A percentile compares a stretch with the other conserved stretches of the same genome.
Conservation (phyloP, 2,329 filamentous ascomycete species). For the Torrubiella hemipterigena region DNA sequence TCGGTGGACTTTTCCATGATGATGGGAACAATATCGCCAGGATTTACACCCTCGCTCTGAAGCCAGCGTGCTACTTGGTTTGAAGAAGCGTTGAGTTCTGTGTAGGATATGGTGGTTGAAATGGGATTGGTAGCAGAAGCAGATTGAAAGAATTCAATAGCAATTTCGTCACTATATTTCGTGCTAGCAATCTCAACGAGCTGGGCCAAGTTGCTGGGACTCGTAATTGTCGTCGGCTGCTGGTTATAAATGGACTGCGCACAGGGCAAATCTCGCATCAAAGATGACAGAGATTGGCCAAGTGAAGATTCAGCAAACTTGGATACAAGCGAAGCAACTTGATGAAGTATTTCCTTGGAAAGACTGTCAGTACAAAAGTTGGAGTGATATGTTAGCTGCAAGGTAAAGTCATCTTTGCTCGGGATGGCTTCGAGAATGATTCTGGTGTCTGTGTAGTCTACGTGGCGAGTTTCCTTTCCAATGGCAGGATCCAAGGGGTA, state of each 20-base stretch:
- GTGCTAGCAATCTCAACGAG: slow-evolving; percentile 36
- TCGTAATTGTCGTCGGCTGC: slow-evolving; percentile 33
- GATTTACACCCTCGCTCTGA: slow-evolving; percentile 26
- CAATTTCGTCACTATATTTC: not conserved
- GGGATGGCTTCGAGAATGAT: slow-evolving; percentile 70
- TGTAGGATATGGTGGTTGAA: slow-evolving; percentile 45
- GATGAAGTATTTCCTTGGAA: not conserved
- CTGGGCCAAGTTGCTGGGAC: slow-evolving; percentile 48
- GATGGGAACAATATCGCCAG: slow-evolving; percentile 55
- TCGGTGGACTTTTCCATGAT: slow-evolving; percentile 65
- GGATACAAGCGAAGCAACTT: too few species aligned
- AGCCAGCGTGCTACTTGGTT: slow-evolving; percentile 52
- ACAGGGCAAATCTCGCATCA: too few species aligned
- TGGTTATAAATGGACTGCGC: slow-evolving; percentile 38
- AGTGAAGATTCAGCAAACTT: too few species aligned
- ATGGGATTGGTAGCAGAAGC: slow-evolving; percentile 8
- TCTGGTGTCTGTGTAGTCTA: slow-evolving; percentile 66
- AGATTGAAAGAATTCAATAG: slow-evolving; percentile 4
- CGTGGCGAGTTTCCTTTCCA: slow-evolving; percentile 43
- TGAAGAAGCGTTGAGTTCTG: slow-evolving; percentile 47
- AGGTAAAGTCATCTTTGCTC: slow-evolving; percentile 21
- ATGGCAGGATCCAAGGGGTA: too few species aligned
- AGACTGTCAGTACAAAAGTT: too few species aligned
- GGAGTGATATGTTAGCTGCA: slow-evolving; percentile 35
- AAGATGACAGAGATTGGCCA: too few species aligned